Base-by-base conservation (phyloP, 139 green algal species). In the Haematococcus sp. region DNA sequence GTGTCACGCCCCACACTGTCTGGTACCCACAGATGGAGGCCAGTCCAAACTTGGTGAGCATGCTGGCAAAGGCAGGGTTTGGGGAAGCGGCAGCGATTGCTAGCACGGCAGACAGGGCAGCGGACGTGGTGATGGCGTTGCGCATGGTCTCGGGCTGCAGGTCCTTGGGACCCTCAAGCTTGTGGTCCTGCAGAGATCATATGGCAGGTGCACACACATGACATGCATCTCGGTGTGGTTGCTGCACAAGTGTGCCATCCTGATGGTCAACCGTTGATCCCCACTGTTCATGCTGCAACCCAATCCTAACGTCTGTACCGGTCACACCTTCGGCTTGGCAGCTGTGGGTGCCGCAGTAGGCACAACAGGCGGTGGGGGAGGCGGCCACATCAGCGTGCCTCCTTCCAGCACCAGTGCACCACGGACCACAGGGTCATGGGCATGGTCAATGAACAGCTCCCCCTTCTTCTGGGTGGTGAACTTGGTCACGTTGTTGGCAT, bases 401-500 rank as follows among this genome's bases (percentile, higher is more conserved):
- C 84, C 72, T 46, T 94, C 83, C 34, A 93, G 76, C 28, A 97
- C 84, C 58, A 95, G 83, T 1, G 88, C 84, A 20, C 86, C 86
- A n/a, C 88, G 66, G 32, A 52, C 32, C n/a, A 68, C 69, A 30
- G 54, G 44, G 13, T 75, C 69, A 55, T 97, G 93, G 46, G 91
- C 76, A 76, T 92, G 80, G 77, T 97, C 92, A 11, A 97, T 84
- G 13, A 81, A 51, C 65, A 94, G 93, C 25, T 88, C 28, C 15
- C 77, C 81, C 82, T 94, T 93, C 75, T 86, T 79, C 31, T 87
- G 78, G 34, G 77, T 82, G 78, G 95, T 80, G 82, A 94, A 92
- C 85, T 96, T 96, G 74, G 81, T 84, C 71, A 97, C 88, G 89
- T 98, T 98, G 85, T 93, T 96, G 73, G 79, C 87, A 83, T 90